Evolutionary conservation across 768 basidiomycete species (phyloP), one percentile per base, ranked within the genome.

Genomic region (Tubosaeta brunneosetosa): DNA sequence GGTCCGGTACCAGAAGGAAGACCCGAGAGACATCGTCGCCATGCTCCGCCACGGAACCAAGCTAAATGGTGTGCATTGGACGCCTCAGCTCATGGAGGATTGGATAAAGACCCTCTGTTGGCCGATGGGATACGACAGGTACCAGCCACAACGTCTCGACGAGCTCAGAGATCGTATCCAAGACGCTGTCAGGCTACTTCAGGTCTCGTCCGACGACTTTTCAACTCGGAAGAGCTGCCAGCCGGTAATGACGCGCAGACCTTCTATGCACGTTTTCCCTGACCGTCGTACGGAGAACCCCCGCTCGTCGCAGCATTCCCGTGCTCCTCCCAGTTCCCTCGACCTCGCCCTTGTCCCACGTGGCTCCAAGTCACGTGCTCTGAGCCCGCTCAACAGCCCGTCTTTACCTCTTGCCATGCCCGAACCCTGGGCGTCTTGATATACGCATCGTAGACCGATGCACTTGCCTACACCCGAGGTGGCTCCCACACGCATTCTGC

Each of bases 21-120:
- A 88, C 64, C 78, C 83, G 1, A 73, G 65, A 1, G 86, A 88
- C 65, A 84, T 87, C 52, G 82, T 81, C 44, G 71, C 83, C n/a
- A 73, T 87, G 40, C 74, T 88, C n/a, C 76, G 79, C 50, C 79
- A 83, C 52, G 84, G 84, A 1, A 78, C 76, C 1, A 69, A 71
- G 37, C 66, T 80, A 43, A 79, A 79, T 14, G 72, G 74, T 9
- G 72, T 78, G 0, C 69, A 73, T 17, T 88, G 86, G 86, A 82
- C 77, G 0, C 68, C 74, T 3, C 67, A 74, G 2, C 61, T 73
- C 17, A 71, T 88, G 50, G 81, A 85, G 61, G 50, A 60, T 3
- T 88, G 85, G 85, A 68, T 88, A 16, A 63, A 72, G 31, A 72
- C 71, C 0, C 70, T 78, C 14, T 86, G 85, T 57, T 81, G 77